Percentiles rank a stretch among this genome's conserved stretches.
These are phyloP conservation scores for Lecanicillium sp. DNA, from an alignment of 2,329 filamentous ascomycete genomes.

Conservation along the genomic window DNA sequence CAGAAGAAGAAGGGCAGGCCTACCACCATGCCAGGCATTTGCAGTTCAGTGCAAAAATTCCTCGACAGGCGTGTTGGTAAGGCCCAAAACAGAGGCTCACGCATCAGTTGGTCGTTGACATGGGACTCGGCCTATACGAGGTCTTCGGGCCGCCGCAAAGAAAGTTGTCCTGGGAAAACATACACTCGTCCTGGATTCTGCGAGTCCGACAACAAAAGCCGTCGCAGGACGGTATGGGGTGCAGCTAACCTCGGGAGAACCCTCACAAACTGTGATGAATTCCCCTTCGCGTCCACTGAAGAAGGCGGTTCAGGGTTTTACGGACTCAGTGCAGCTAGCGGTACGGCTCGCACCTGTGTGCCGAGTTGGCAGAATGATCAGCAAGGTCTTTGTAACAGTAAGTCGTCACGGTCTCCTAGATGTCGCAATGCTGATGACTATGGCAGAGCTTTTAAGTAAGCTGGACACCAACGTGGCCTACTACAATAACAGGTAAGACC, in stretches of 20 bases:
- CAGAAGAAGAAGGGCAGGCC: background rate
- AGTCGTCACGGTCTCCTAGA: too few species aligned
- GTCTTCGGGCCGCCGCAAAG: background rate
- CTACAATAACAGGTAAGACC: background rate
- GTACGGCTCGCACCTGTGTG: background rate
- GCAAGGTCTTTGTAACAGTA: slow-evolving; percentile 1
- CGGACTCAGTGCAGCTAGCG: background rate
- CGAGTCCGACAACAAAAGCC: background rate
- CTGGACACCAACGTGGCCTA: background rate
- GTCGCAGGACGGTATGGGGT: background rate
- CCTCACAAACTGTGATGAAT: slow-evolving; percentile 1
- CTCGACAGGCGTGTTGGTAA: background rate
- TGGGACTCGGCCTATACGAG: background rate
- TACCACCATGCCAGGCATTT: slow-evolving; percentile 1
- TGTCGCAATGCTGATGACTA: too few species aligned
- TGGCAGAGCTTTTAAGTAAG: background rate
- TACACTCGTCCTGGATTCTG: background rate
- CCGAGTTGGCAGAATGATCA: background rate
- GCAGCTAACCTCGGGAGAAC: background rate
- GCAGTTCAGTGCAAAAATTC: slow-evolving; percentile 2
- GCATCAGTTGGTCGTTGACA: background rate
- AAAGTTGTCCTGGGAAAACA: background rate
- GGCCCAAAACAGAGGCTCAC: background rate
- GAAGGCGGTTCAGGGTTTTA: background rate
- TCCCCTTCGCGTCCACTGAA: slow-evolving; percentile 1